Evolutionary conservation across 352 stramenopile genomes (phyloP).

Genomic region (Pythium sp.): DNA sequence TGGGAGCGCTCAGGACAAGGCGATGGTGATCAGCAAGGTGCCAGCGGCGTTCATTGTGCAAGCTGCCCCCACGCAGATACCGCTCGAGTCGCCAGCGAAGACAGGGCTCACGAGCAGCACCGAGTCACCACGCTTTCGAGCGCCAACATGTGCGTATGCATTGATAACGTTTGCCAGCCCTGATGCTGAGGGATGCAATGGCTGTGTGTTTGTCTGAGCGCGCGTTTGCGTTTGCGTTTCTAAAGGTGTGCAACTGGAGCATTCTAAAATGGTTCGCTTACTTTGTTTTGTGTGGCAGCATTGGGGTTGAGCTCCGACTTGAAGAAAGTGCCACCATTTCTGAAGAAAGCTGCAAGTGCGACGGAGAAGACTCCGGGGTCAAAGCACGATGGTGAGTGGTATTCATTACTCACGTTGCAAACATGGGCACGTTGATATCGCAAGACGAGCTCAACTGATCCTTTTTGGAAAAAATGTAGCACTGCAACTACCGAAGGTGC

Average conservation of each 20-base stretch:
- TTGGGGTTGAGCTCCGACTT: not conserved
- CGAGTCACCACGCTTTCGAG: not conserved
- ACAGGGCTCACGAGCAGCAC: not conserved
- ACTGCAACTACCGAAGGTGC: not conserved
- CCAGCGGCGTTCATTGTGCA: not conserved
- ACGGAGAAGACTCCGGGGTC: not conserved
- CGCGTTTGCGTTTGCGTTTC: not conserved
- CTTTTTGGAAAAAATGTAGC: not conserved
- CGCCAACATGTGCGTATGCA: not conserved
- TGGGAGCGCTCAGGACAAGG: not conserved
- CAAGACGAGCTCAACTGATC: not conserved
- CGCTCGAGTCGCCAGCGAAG: constrained; percentile 16
- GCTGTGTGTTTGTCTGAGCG: too few relatives aligned
- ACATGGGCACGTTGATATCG: not conserved
- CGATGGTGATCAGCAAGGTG: not conserved
- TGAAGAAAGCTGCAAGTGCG: not conserved
- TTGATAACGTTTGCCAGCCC: not conserved
- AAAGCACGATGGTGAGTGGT: not conserved
- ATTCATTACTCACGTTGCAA: not conserved
- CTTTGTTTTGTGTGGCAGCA: not conserved
- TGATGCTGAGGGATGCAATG: not conserved
- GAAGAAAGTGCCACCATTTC: not conserved
- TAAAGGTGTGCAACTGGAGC: not conserved
- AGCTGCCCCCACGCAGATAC: constrained; percentile 11
- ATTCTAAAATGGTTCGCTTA: not conserved